Evolutionary conservation across 306 rosid genomes (phyloP), one percentile per base, ranked within the genome.

Genomic region (Ochetophila trinervis): DNA sequence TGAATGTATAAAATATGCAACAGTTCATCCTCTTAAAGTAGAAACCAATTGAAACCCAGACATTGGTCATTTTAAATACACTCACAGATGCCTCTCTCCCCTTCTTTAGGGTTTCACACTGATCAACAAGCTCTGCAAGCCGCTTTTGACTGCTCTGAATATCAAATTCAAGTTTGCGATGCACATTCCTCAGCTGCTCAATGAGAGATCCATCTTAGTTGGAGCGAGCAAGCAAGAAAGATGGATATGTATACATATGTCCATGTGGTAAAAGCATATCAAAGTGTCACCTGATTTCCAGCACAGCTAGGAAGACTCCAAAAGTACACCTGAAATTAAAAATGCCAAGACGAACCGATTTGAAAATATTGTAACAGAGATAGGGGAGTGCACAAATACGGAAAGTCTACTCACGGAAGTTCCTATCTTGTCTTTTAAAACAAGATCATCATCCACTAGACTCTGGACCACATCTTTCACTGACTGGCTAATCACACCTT

Each of bases 261-360:
- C 32, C 32, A 27, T 4, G 32, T 27, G 32, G 32, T 7, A 61
- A 51, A 72, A 65, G 18, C 53, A 68, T 27, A 27, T 34, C 40
- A 20, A 55, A 70, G 72, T 51, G 56, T 78, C 75, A 89, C 98
- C 97, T 89, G 98, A 79, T 93, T 93, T 65, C 97, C 97, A 69
- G 96, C 98, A 53, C 88, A 84, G 83, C 97, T 93, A 65, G 96
- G 98, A 75, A 93, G 88, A 83, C 98, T 93, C 98, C 98, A 93
- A 75, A 93, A 87, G 52, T 93, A 93, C 35, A 89, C 91, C 97
- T 93, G 85, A 70, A 57, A 69, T 56, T 11, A 17, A 52, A 59
- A 50, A 6, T 27, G n/a, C 60, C 15, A 36, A 60, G 44, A 32
- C 3, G 18, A 21, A 40, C 5, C 57, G 48, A 63, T 53, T 5